phyloP scores from a whole-genome alignment of 148 eudicot genomes.

The Dianthus caryophyllus region DNA sequence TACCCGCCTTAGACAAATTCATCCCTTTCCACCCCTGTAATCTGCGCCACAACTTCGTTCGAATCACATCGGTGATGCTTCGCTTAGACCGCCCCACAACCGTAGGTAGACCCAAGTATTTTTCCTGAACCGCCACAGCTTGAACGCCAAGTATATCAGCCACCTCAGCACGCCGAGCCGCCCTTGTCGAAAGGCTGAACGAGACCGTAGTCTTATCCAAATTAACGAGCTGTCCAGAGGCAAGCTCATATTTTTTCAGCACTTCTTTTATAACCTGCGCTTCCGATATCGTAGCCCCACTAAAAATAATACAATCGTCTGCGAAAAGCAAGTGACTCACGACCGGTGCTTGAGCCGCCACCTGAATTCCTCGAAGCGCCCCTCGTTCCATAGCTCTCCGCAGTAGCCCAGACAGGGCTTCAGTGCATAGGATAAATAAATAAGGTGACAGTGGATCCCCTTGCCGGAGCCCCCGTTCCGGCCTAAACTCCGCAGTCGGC shows the following conservation, averaged over 20 bases:
- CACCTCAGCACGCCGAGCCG: not conserved
- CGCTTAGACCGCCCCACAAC: not conserved
- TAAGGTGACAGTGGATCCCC: constrained; percentile 12
- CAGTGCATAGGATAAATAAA: not conserved
- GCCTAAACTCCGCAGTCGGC: not conserved
- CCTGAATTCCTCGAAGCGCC: not conserved
- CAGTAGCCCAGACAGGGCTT: not conserved
- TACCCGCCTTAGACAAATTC: too few relatives aligned
- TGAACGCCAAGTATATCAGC: not conserved
- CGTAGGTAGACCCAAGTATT: too few relatives aligned
- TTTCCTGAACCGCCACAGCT: not conserved
- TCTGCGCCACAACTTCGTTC: not conserved
- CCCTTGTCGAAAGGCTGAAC: not conserved
- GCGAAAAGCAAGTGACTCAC: not conserved
- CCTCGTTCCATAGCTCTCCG: not conserved
- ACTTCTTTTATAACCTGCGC: not conserved
- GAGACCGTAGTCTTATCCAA: not conserved
- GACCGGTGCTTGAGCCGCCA: not conserved
- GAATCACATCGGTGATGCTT: not conserved
- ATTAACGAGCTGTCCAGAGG: not conserved
- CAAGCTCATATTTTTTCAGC: not conserved
- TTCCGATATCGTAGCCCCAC: not conserved
- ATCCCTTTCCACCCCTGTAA: not conserved
- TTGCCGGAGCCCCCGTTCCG: constrained; percentile 1
- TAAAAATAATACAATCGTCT: constrained; percentile 8